Evolutionary conservation across 768 basidiomycete genomes (phyloP).

Genomic region (Podaxis rugospora): DNA sequence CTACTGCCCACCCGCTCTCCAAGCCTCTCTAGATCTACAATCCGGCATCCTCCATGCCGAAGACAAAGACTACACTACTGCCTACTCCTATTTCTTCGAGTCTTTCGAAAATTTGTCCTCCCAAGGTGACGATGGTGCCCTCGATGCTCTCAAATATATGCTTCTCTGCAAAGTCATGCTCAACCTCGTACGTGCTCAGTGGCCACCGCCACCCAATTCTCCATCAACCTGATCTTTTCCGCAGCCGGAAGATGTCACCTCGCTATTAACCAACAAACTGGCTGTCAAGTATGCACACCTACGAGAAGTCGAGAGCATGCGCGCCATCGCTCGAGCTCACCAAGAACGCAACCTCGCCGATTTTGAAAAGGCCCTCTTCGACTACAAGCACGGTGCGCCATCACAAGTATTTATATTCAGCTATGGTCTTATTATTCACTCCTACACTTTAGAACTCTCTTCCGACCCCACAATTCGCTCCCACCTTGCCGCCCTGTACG

Average conservation of each 20-base stretch:
- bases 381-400: slow-evolving; percentile 70
- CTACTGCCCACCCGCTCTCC: slow-evolving; percentile 62
- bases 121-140: slow-evolving; percentile 72
- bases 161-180: slow-evolving; percentile 98
- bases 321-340: slow-evolving; percentile 91
- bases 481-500: slow-evolving; percentile 90
- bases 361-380: slow-evolving; percentile 83
- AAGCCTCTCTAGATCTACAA: slow-evolving; percentile 48
- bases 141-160: slow-evolving; percentile 96
- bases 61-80: slow-evolving; percentile 97
- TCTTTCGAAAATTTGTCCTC: slow-evolving; percentile 85
- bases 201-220: neutral
- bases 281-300: slow-evolving; percentile 84
- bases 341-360: slow-evolving; percentile 85
- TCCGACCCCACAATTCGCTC: slow-evolving; percentile 95
- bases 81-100: slow-evolving; percentile 96
- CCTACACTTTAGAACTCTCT: slow-evolving; percentile 64
- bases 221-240: neutral
- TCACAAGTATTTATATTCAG: slow-evolving; percentile 11
- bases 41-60: slow-evolving; percentile 86
- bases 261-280: slow-evolving; percentile 82
- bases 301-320: slow-evolving; percentile 93
- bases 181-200: slow-evolving; percentile 60
- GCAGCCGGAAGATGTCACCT: slow-evolving; percentile 86
- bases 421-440: neutral